Percentiles rank a stretch among this genome's conserved stretches.
Conservation (phyloP, 139 green algal species). For the Haematococcus lacustris region DNA sequence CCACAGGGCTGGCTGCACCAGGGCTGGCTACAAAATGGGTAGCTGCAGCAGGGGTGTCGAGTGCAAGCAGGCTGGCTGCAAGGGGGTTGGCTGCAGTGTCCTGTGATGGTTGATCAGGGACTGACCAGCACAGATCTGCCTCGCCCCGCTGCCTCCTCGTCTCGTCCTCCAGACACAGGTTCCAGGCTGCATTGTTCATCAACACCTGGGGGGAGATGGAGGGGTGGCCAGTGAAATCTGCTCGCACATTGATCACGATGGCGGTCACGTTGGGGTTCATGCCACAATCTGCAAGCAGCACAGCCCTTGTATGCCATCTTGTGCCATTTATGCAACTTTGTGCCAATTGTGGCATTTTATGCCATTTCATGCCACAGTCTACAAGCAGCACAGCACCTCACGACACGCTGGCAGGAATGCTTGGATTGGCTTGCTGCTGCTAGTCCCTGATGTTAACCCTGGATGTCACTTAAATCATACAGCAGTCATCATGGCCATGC, state of each 20-base stretch:
- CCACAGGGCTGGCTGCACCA: no score
- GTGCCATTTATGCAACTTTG: neutral
- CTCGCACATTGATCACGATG: constrained; percentile 35
- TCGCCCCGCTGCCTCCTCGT: constrained; percentile 31
- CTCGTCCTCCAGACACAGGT: constrained; percentile 57
- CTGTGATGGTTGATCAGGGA: no score
- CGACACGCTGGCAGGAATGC: no score
- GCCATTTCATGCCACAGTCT: neutral
- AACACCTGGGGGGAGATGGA: constrained; percentile 45
- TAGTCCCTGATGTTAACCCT: neutral
- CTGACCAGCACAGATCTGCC: constrained; percentile 62
- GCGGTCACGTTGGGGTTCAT: constrained; percentile 49
- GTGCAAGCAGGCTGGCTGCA: neutral
- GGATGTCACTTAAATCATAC: neutral
- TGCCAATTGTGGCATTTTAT: neutral
- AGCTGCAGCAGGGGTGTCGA: neutral
- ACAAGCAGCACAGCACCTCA: neutral
- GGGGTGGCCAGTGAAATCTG: constrained; percentile 45
- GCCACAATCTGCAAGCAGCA: constrained; percentile 47
- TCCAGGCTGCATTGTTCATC: constrained; percentile 57
- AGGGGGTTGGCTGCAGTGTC: no score
- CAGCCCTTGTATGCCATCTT: neutral
- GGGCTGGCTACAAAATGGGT: no score
- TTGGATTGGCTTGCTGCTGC: neutral
- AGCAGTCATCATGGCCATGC: no score